These are phyloP conservation scores for Skeletonema tropicum DNA, from an alignment of 108 stramenopile genomes.

Conservation along the genomic window DNA sequence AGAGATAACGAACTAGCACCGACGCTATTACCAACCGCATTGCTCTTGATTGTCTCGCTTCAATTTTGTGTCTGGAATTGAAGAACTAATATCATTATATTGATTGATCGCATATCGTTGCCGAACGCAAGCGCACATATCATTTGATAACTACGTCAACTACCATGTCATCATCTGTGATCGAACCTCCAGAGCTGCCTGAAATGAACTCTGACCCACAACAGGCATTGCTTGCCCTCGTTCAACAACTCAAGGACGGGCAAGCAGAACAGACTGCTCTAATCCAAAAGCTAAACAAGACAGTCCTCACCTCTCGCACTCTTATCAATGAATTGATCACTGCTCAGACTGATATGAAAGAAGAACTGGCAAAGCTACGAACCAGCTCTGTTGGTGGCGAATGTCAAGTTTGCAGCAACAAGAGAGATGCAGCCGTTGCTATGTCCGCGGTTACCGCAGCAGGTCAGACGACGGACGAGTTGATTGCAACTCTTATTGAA, in stretches of 20 bases:
- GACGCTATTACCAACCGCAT: background rate
- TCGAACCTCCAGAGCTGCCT: slow-evolving; percentile 1
- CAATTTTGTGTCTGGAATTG: background rate
- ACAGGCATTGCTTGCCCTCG: slow-evolving; percentile 6
- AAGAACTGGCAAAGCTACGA: slow-evolving; percentile 17
- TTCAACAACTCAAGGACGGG: slow-evolving; percentile 23
- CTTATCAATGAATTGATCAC: slow-evolving; percentile 32
- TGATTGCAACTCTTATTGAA: background rate
- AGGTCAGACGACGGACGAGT: background rate
- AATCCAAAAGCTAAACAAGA: slow-evolving; percentile 33
- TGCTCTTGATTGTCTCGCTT: background rate
- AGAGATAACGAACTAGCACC: too few relatives aligned
- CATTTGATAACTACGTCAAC: background rate
- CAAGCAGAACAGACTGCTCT: slow-evolving; percentile 24
- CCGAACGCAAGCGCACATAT: background rate
- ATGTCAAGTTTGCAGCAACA: background rate
- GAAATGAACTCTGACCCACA: slow-evolving; percentile 4
- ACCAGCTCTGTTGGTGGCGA: background rate
- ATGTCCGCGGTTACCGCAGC: background rate
- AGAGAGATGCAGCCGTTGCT: background rate
- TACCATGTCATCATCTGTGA: slow-evolving; percentile 1
- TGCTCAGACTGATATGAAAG: slow-evolving; percentile 32
- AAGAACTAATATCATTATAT: background rate
- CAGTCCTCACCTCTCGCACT: slow-evolving; percentile 23
- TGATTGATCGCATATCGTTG: background rate